Percentiles rank a stretch among this genome's conserved stretches.
These are phyloP conservation scores for Elsinoe perseae DNA, from an alignment of 2,329 filamentous ascomycete species.

Conservation along the genomic window DNA sequence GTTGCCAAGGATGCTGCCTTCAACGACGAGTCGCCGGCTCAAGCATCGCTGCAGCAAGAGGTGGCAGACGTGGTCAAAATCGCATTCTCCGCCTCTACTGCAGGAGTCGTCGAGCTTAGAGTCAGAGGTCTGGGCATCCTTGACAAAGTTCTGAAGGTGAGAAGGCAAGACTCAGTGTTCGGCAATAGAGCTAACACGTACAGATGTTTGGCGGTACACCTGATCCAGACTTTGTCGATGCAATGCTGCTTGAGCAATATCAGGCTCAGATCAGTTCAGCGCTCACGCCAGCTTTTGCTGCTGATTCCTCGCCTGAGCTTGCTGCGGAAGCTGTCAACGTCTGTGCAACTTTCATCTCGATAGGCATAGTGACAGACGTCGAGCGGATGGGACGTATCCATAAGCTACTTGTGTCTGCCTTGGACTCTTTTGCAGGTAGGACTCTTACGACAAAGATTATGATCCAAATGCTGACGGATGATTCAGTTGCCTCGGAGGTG, in stretches of 20 bases:
- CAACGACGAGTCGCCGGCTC: constrained; percentile 70
- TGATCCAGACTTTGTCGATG: constrained; percentile 96
- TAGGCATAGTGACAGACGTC: constrained; percentile 92
- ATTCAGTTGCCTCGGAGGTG: constrained; percentile 73
- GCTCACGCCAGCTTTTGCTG: constrained; percentile 88
- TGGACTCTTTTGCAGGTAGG: constrained; percentile 79
- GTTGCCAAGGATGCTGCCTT: constrained; percentile 71
- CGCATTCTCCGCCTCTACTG: constrained; percentile 94
- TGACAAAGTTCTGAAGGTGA: constrained; percentile 72
- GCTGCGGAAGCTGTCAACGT: constrained; percentile 95
- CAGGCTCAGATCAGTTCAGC: constrained; percentile 97
- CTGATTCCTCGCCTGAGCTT: constrained; percentile 89
- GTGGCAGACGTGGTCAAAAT: constrained; percentile 92
- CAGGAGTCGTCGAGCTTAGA: constrained; percentile 79
- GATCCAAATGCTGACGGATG: constrained; percentile 54
- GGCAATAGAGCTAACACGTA: background rate
- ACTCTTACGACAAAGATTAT: constrained; percentile 2
- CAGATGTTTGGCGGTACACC: constrained; percentile 87
- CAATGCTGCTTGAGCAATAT: constrained; percentile 92
- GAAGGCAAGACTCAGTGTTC: background rate
- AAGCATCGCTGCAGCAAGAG: constrained; percentile 68
- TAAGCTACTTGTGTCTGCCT: constrained; percentile 79
- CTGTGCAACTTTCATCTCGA: constrained; percentile 95
- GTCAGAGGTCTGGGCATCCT: constrained; percentile 92
- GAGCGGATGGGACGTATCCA: constrained; percentile 98